Evolutionary conservation across 768 basidiomycete species (phyloP).

Genomic region (Guyanaporus albipodus): DNA sequence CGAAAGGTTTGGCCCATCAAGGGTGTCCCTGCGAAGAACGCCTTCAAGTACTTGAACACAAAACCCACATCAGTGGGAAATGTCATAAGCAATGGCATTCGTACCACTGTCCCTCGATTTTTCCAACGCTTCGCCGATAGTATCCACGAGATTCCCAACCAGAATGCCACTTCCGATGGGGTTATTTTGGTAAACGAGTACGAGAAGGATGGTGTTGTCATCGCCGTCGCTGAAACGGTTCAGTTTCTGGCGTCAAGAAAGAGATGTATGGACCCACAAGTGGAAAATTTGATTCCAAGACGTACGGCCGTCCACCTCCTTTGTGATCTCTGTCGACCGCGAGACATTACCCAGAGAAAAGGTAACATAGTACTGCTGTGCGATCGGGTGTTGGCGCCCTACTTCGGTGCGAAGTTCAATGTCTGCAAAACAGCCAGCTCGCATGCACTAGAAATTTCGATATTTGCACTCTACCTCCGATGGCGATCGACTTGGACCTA

Average conservation of each 20-base stretch:
- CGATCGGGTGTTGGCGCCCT: neutral
- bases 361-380: neutral
- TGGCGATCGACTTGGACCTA: neutral
- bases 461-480: neutral
- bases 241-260: neutral
- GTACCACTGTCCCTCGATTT: neutral
- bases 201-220: neutral
- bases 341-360: neutral
- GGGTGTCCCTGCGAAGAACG: neutral
- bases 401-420: neutral
- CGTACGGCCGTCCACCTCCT: neutral
- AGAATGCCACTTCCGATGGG: neutral
- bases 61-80: neutral
- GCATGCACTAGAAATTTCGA: neutral
- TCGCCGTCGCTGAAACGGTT: neutral
- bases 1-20: neutral
- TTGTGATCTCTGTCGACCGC: neutral
- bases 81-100: neutral
- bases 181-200: neutral
- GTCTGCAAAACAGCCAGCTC: neutral
- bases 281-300: neutral
- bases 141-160: neutral
- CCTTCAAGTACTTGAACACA: neutral
- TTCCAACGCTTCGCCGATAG: neutral
- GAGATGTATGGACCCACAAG: neutral